Evolutionary conservation across 1,284 basidiomycete species (phyloP), one percentile per base, ranked within the genome.

Genomic region (Melampsora americana): DNA sequence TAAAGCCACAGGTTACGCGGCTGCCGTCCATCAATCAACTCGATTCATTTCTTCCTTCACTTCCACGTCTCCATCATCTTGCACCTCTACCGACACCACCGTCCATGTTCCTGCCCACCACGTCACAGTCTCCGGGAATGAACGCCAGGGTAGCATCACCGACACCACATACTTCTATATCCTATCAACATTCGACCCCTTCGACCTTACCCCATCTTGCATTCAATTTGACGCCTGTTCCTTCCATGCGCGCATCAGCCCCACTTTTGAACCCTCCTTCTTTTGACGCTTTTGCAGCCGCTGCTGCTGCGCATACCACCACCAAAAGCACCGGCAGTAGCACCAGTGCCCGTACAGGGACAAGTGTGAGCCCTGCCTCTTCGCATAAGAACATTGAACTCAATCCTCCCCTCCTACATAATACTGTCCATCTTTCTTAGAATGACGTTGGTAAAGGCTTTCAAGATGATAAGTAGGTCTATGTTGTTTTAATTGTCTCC

Each of bases 21-120:
- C 65, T 74, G 23, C 72, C 72, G 35, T 67, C 72, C 11, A 74
- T 74, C 23, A 74, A 74, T 46, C 72, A 74, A 30, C 66, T 74
- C 39, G 72, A 74, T 61, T 64, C 56, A 7, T 74, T 74, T 23
- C 72, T 56, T 26, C 65, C 64, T 26, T n/a, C 72, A 23, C 23
- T 74, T 32, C 44, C 72, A 16, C 65, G 66, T 67, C 44, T 67
- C 53, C 72, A 74, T 67, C 72, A 53, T 32, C 72, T 67, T 46
- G 46, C 72, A 46, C 26, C 65, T 14, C 64, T 67, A 20, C 39
- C 72, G 46, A n/a, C 70, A 5, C 9, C 48, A 7, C 66, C 70
- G 16, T 30, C 62, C 14, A 67, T 67, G 65, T 67, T 66, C 56
- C 35, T 74, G 16, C 64, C 72, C 5, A 64, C 72, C 4, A 72